phyloP scores from a whole-genome alignment of 495 filamentous ascomycete genomes.

The Elaphomyces granulatus region DNA sequence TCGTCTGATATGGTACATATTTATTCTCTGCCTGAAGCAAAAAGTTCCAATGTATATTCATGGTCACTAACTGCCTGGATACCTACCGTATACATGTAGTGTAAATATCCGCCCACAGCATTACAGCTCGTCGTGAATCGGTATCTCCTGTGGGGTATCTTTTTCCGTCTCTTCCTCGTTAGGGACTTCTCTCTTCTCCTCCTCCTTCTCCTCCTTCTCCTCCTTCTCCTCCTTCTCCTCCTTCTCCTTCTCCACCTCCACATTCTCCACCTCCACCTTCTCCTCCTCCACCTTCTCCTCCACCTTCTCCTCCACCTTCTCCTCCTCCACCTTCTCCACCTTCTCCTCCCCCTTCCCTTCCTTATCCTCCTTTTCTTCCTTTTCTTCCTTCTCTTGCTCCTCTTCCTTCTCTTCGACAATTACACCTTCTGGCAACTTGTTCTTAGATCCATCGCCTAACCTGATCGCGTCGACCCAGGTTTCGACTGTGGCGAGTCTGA shows the following conservation, averaged over 20 bases:
- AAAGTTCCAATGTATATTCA: conserved; percentile 1
- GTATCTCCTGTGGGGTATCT: too few species aligned
- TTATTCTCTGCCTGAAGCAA: too few species aligned
- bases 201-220: conserved; percentile 26
- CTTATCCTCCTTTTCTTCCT: conserved; percentile 9
- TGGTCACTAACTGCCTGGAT: too few species aligned
- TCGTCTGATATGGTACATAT: too few species aligned
- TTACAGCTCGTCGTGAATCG: too few species aligned
- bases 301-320: conserved; percentile 16
- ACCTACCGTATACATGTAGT: too few species aligned
- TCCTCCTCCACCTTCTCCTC: conserved; percentile 27
- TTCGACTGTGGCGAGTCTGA: conserved; percentile 48
- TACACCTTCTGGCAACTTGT: conserved; percentile 63
- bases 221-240: conserved; percentile 7
- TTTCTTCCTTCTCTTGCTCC: conserved; percentile 19
- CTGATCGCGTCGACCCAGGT: conserved; percentile 78
- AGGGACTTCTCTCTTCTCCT: conserved; percentile 25
- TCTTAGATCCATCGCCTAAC: conserved; percentile 70
- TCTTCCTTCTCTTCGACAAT: conserved; percentile 36
- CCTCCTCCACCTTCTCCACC: conserved; percentile 1
- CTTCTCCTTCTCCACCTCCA: conserved; percentile 2
- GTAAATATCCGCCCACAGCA: too few species aligned
- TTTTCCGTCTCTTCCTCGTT: conserved; percentile 26
- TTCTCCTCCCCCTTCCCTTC: not conserved
- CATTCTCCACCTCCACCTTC: conserved; percentile 1